Evolutionary conservation across 257 asterid species (phyloP), one percentile per base, ranked within the genome.

Genomic region (Solanum megistacrolobum): DNA sequence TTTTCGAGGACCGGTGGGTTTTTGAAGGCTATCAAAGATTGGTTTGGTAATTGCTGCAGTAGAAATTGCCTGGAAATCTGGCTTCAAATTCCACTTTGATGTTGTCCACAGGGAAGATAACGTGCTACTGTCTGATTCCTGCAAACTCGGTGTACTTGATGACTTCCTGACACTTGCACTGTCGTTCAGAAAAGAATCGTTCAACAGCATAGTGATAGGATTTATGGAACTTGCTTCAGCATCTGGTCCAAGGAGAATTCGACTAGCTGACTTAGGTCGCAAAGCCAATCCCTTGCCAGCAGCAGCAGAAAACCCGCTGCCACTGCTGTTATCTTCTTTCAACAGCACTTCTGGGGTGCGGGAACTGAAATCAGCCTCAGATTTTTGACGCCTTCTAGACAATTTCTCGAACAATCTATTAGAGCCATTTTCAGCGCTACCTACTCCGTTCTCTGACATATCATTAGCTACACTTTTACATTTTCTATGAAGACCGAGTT

Each of bases 81-180:
- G 90, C 93, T 91, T 96, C 93, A 96, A 89, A 87, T 92, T 93
- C 98, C 98, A 96, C 88, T 92, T 94, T n/a, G 97, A 87, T 12
- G 95, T 79, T n/a, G 92, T 85, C 97, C 96, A 95, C 7, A 95
- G 87, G 69, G 97, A 93, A 82, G 93, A 91, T 83, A 92, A 88
- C 1, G 94, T 12, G n/a, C 94, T 87, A 84, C 86, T 90, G 6
- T 95, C 99, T 2, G 98, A 88, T 83, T 96, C 99, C 84, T 92
- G 95, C 91, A 95, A 93, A 88, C 91, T 92, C 35, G 99, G 90
- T 12, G 96, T 87, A 76, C 98, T 96, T 11, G 97, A 93, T 2
- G 97, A 96, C 89, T 94, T 97, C 72, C 94, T 89, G 9, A 94
- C 96, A 83, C 93, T 94, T 48, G 84, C 87, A 84, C 81, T 89